Evolutionary conservation across 176 grass and related monocot genomes (phyloP), one percentile per base, ranked within the genome.

Genomic region (Canna indica): DNA sequence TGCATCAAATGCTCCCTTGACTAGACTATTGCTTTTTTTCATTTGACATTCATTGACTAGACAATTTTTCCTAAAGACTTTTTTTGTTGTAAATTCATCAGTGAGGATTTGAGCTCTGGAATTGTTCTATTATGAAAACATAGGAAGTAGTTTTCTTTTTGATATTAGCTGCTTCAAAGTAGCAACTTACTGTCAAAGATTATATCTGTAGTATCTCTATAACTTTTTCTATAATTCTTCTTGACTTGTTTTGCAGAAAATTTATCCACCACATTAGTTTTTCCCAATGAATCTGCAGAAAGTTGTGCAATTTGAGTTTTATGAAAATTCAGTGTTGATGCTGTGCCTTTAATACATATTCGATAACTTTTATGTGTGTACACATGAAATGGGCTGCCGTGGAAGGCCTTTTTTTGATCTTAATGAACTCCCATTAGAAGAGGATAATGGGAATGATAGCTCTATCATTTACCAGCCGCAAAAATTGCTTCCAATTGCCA

Each of bases 371-470:
- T n/a, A n/a, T 90, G 84, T 87, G 85, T 94, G 85, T 94, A 97
- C 87, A 88, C 80, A 90, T 94, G 95, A 85, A 84, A 99, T 99
- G 95, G 95, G 66, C 11, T 88, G 90, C 87, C 87, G 86, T 76
- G 95, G 84, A 88, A 99, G 34, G 80, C 88, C 87, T 72, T 61
- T 99, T 73, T 99, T 99, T 84, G 95, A 99, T 72, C 95, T 99
- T 76, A 99, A 99, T 63, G 81, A 99, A 83, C 95, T 94, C 75
- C 95, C 95, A 71, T 73, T 73, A 57, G 95, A 94, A 84, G 87
- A 79, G 70, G 86, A 90, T 36, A 81, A 72, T 61, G 79, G 80
- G 63, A 84, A 91, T 60, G 76, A 70, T 78, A 70, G 64, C 7
- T 47, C 81, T 60, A 54, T 80, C 5, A 27, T 91, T 47, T 87